phyloP scores from a whole-genome alignment of 345 rosid genomes.

The Sisymbrium altissimum region DNA sequence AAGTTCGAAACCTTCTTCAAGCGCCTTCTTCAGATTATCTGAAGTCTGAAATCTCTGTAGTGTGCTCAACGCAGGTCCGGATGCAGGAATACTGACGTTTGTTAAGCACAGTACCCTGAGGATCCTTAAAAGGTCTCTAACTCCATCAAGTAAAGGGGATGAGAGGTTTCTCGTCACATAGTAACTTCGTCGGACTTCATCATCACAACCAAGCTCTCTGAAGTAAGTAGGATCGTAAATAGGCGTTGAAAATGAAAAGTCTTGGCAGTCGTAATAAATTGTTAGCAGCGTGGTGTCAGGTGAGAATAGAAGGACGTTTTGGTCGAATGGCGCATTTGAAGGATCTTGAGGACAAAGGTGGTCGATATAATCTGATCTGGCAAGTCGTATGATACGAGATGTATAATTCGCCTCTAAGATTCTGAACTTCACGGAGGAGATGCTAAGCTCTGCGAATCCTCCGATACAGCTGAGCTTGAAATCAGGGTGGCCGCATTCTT shows the following conservation, averaged over 20 bases:
- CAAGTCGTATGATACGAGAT: constrained; percentile 3
- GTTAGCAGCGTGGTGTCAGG: constrained; percentile 3
- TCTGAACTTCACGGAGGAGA: constrained; percentile 21
- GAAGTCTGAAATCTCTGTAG: background rate
- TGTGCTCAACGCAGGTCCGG: background rate
- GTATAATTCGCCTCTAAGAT: background rate
- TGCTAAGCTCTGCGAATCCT: constrained; percentile 4
- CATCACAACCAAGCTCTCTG: background rate
- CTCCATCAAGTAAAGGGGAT: background rate
- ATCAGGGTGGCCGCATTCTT: constrained; percentile 36
- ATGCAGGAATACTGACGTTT: constrained; percentile 10
- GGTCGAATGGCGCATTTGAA: background rate
- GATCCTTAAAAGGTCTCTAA: background rate
- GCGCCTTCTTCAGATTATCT: constrained; percentile 4
- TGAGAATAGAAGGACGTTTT: background rate
- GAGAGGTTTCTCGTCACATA: constrained; percentile 1
- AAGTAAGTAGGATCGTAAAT: background rate
- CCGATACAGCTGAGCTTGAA: constrained; percentile 27
- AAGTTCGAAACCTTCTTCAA: constrained; percentile 31
- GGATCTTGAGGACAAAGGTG: constrained; percentile 15
- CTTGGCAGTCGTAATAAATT: constrained; percentile 32
- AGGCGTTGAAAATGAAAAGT: background rate
- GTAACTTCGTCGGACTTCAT: background rate
- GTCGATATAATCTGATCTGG: constrained; percentile 32
- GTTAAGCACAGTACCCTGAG: background rate